Conservation (phyloP, 306 rosid species). For the Vigna reflexopilosa region DNA sequence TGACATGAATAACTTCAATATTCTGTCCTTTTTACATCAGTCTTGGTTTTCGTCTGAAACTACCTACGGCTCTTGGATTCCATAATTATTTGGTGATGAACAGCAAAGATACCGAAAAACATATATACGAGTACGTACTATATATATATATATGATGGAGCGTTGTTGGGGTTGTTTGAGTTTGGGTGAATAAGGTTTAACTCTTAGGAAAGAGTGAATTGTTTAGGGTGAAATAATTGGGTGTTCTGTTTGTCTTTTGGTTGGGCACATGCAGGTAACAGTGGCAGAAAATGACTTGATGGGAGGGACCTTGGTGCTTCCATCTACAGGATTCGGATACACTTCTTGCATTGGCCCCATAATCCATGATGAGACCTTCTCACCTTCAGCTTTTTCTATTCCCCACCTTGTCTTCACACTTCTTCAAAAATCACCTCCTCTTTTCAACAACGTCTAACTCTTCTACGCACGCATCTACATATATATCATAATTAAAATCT, state of each 20-base stretch:
- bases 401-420: conserved; percentile 7
- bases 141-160: background rate
- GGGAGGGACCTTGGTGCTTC: conserved; percentile 1
- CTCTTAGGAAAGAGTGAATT: conserved; percentile 25
- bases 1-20: too few species aligned
- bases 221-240: conserved; percentile 13
- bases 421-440: background rate
- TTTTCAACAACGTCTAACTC: background rate
- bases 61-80: background rate
- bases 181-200: conserved; percentile 29
- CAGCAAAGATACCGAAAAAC: too few species aligned
- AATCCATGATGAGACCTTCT: conserved; percentile 29
- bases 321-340: conserved; percentile 1
- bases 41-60: background rate
- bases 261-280: conserved; percentile 39
- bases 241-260: conserved; percentile 33
- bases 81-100: background rate
- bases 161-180: background rate
- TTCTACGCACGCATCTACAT: too few species aligned
- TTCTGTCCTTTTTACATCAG: too few species aligned
- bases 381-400: conserved; percentile 12
- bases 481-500: background rate
- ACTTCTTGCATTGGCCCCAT: conserved; percentile 31
- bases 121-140: too few species aligned
- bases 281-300: conserved; percentile 36